Evolutionary conservation across 495 filamentous ascomycete species (phyloP).

Genomic region (Entonaema liquescens): DNA sequence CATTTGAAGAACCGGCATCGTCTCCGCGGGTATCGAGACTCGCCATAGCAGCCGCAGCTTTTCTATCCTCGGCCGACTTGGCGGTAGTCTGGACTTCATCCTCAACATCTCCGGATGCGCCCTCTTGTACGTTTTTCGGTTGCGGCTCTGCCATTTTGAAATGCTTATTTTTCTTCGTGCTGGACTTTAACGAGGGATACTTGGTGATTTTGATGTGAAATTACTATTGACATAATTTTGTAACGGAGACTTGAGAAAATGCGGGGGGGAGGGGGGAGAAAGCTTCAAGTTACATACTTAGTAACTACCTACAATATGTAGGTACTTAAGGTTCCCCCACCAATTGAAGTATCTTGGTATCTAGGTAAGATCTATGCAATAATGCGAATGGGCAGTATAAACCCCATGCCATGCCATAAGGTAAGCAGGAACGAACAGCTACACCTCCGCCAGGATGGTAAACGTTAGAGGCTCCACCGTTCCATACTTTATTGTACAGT

Average conservation of each 20-base stretch:
- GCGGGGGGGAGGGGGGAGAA: no score
- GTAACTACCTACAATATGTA: background rate
- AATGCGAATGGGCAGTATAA: no score
- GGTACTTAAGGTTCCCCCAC: background rate
- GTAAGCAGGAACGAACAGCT: no score
- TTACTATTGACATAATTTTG: no score
- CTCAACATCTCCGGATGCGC: conserved; percentile 67
- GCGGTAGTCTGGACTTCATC: conserved; percentile 69
- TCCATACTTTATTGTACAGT: no score
- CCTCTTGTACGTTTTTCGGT: conserved; percentile 64
- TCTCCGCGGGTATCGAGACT: conserved; percentile 72
- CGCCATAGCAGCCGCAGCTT: conserved; percentile 85
- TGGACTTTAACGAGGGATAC: background rate
- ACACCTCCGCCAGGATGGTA: no score
- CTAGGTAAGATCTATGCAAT: no score
- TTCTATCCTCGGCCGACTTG: conserved; percentile 83
- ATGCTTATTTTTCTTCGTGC: background rate
- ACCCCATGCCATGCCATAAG: no score
- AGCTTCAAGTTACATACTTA: no score
- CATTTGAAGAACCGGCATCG: conserved; percentile 60
- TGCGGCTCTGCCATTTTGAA: conserved; percentile 67
- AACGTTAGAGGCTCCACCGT: no score
- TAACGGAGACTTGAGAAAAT: no score
- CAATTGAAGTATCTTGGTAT: no score
- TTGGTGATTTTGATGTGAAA: background rate